Evolutionary conservation across 768 basidiomycete species (phyloP), one percentile per base, ranked within the genome.

Genomic region (Terana coerulea): DNA sequence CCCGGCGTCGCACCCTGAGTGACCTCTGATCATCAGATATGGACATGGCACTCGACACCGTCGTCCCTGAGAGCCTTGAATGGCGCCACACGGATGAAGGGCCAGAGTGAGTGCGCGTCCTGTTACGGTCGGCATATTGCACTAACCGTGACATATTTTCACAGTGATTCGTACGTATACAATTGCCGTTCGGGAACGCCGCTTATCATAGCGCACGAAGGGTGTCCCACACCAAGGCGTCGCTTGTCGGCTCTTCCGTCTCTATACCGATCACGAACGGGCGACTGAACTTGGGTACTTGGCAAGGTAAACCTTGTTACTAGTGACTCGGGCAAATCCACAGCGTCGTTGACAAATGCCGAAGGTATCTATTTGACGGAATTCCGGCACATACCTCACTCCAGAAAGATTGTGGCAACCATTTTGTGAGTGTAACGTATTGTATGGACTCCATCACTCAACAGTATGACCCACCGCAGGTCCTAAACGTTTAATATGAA

Each of bases 81-180:
- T 95, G 93, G 92, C 71, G 72, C 33, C 94, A 97, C 66, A 90
- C 84, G 0, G 91, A 93, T 63, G 94, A 98, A 73, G 93, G 92
- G 19, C 88, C 85, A 40, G 93, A 95, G 91, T 93, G 64, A 70
- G 85, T 36, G 19, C 10, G 3, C 14, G 33, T 29, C 19, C 19
- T 22, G n/a, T n/a, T 22, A 17, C 33, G 5, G 17, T 26, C 49
- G 25, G 50, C 15, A 30, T 10, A 28, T 47, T 35, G 15, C 37
- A 25, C n/a, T 21, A 31, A 15, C 19, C 8, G 44, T 15, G 12
- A 31, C 71, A 14, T 41, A 22, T 33, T 37, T 48, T 30, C 59
- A 7, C 58, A 91, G 88, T 65, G 88, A 91, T 68, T 91, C 88
- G 87, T 88, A 65, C 74, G 83, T 55, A 12, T 51, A 37, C 53